Conservation (phyloP, 2,329 filamentous ascomycete species). For the Talaromyces marneffei region DNA sequence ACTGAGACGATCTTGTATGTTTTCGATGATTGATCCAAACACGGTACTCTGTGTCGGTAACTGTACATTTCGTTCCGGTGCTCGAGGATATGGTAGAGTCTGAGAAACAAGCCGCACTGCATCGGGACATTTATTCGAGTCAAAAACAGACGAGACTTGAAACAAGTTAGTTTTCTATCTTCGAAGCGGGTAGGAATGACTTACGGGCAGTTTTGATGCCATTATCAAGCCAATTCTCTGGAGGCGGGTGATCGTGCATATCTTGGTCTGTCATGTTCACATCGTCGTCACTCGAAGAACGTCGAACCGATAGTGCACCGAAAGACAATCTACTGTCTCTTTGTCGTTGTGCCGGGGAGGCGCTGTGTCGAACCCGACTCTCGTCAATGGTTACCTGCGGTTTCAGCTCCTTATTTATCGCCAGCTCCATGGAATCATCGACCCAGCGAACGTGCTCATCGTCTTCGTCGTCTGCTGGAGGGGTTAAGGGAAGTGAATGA, state of each 20-base stretch:
- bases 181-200: slow-evolving; percentile 10
- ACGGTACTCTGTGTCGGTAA: slow-evolving; percentile 34
- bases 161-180: background rate
- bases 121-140: slow-evolving; percentile 33
- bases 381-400: slow-evolving; percentile 27
- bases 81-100: slow-evolving; percentile 51
- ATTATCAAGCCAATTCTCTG: slow-evolving; percentile 33
- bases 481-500: slow-evolving; percentile 35
- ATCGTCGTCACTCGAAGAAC: slow-evolving; percentile 26
- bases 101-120: slow-evolving; percentile 56
- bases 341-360: slow-evolving; percentile 23
- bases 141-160: slow-evolving; percentile 34
- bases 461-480: slow-evolving; percentile 34
- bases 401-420: slow-evolving; percentile 24
- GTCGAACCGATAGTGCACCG: slow-evolving; percentile 27
- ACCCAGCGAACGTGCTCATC: slow-evolving; percentile 34
- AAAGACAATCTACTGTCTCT: slow-evolving; percentile 26
- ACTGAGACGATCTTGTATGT: slow-evolving; percentile 49
- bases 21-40: slow-evolving; percentile 51
- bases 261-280: slow-evolving; percentile 19
- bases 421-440: slow-evolving; percentile 24
- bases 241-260: slow-evolving; percentile 20
- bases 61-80: slow-evolving; percentile 28
- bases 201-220: slow-evolving; percentile 33
- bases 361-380: slow-evolving; percentile 24